Conservation (phyloP, 257 asterid species). For the Solanum microdontum region DNA sequence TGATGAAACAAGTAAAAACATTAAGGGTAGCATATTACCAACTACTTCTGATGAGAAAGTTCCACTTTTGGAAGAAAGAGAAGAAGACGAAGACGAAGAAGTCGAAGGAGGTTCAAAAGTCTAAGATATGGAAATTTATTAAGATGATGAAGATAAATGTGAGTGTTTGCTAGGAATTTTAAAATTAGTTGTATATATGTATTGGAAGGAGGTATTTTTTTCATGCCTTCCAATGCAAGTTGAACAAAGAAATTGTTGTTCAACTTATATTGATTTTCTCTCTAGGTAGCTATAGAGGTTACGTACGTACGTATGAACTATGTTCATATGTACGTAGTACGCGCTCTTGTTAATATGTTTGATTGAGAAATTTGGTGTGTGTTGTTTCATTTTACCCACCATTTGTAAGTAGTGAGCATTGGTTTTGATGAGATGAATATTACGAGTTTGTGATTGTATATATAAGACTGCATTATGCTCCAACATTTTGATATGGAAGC, state of each 20-base stretch:
- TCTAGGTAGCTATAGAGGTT: background rate
- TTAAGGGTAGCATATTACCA: background rate
- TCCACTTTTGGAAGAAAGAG: constrained; percentile 34
- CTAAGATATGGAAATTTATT: background rate
- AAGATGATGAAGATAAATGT: background rate
- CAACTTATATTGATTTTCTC: background rate
- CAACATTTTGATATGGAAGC: background rate
- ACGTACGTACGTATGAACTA: background rate
- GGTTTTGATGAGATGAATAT: background rate
- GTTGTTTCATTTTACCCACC: background rate
- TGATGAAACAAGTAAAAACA: constrained; percentile 6
- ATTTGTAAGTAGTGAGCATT: background rate
- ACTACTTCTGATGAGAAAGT: constrained; percentile 20
- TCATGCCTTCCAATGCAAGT: background rate
- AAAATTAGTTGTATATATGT: background rate
- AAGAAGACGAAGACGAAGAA: background rate
- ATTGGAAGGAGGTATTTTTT: constrained; percentile 14
- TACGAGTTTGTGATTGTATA: background rate
- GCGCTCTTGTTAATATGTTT: background rate
- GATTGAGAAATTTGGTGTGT: background rate
- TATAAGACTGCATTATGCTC: background rate
- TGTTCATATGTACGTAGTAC: background rate
- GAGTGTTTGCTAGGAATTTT: background rate
- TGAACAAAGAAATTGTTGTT: constrained; percentile 4
- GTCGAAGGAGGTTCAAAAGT: constrained; percentile 23